phyloP scores from a whole-genome alignment of 2,329 filamentous ascomycete species.

The Diaporthe citriasiana region DNA sequence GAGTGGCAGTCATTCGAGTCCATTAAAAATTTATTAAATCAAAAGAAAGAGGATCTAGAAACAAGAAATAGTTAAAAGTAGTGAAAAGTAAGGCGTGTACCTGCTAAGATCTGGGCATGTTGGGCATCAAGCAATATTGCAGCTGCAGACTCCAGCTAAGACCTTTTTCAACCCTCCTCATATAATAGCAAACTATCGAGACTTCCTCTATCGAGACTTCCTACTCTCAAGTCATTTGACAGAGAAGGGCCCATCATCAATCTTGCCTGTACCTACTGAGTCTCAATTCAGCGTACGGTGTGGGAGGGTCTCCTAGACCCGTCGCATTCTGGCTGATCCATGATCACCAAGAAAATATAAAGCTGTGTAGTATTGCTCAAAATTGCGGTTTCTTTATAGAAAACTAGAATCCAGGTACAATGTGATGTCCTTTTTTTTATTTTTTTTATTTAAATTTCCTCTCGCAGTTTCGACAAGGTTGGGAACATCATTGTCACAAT shows the following conservation, averaged over 20 bases:
- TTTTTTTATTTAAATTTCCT: no score
- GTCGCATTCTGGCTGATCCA: not conserved
- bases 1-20: not conserved
- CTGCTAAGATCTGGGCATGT: not conserved
- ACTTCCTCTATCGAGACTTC: no score
- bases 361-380: no score
- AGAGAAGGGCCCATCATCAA: not conserved
- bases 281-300: not conserved
- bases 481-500: not conserved
- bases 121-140: not conserved
- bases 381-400: not conserved
- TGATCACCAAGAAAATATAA: not conserved
- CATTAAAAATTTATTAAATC: not conserved
- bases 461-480: not conserved
- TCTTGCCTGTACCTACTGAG: not conserved
- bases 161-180: no score
- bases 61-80: no score
- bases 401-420: not conserved
- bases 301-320: not conserved
- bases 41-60: not conserved
- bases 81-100: not conserved
- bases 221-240: not conserved
- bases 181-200: no score
- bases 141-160: not conserved
- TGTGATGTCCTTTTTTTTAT: not conserved